These are phyloP conservation scores for Gossypium lobatum DNA, from an alignment of 441 rosid species.

Conservation along the genomic window DNA sequence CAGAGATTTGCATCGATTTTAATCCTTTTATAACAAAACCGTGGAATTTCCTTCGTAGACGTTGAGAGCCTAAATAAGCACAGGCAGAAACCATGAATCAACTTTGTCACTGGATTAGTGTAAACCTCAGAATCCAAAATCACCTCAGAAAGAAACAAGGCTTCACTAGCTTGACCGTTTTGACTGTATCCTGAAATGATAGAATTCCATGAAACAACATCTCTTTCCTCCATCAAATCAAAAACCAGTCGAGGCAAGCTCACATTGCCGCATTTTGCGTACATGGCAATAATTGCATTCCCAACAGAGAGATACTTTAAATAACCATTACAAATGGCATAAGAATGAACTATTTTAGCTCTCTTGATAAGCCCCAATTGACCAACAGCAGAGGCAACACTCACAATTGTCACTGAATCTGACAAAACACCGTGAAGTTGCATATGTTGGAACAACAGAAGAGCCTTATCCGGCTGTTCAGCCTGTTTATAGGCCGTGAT, in stretches of 20 bases:
- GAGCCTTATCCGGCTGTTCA: slow-evolving; percentile 36
- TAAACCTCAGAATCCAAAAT: slow-evolving; percentile 34
- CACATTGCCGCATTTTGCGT: slow-evolving; percentile 40
- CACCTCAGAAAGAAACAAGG: slow-evolving; percentile 43
- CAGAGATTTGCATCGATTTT: slow-evolving; percentile 30
- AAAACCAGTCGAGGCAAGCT: slow-evolving; percentile 38
- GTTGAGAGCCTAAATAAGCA: slow-evolving; percentile 37
- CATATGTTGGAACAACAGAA: slow-evolving; percentile 35
- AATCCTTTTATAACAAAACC: slow-evolving; percentile 22
- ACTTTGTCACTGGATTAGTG: slow-evolving; percentile 40
- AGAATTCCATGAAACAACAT: slow-evolving; percentile 49
- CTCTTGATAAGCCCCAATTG: slow-evolving; percentile 34
- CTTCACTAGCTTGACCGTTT: slow-evolving; percentile 49
- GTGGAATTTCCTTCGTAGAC: slow-evolving; percentile 41
- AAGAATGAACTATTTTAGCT: slow-evolving; percentile 32
- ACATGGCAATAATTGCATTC: slow-evolving; percentile 44
- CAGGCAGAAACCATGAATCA: slow-evolving; percentile 48
- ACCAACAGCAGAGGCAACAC: slow-evolving; percentile 47
- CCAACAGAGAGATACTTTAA: slow-evolving; percentile 29
- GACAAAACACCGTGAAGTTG: slow-evolving; percentile 29
- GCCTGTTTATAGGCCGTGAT: slow-evolving; percentile 51
- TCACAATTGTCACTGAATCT: slow-evolving; percentile 37
- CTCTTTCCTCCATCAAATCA: slow-evolving; percentile 34
- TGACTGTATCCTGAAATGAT: slow-evolving; percentile 52
- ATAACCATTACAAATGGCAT: slow-evolving; percentile 30